Base-by-base conservation (phyloP, 2,329 filamentous ascomycete genomes). In the Neonectria ditissima region DNA sequence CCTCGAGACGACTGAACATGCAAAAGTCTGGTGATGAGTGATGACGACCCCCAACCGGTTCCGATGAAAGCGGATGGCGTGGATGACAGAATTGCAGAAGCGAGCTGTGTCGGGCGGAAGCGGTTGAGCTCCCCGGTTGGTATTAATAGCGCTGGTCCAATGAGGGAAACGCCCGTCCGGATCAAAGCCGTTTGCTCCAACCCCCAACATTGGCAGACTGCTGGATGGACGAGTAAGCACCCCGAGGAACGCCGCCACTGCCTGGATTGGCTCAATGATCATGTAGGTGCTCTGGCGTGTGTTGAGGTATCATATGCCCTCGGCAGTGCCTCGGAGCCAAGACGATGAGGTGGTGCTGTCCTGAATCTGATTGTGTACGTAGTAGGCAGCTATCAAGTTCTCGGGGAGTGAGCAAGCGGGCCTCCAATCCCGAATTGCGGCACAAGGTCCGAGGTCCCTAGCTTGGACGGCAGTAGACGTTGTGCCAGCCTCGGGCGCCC, bases 271-370 rank as follows among this genome's bases (percentile, higher is more conserved):
- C 47, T 63, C 50, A 51, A 34, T 44, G 41, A 32, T 24, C 44
- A 52, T 37, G 55, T 39, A 47, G 48, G 24, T 65, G 59, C 37
- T 60, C 50, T 44, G 58, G 52, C 59, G 51, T 68, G 58, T 57
- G 62, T 58, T 57, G 54, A 65, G 60, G 48, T 68, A 65, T 71
- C 64, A 68, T 68, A 65, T 68, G 65, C 65, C 65, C 41, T 70
- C 71, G 68, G 68, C 68, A 70, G 63, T 69, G 71, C 65, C 64
- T 73, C 71, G 69, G 67, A 62, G 65, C 50, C 44, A 55, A 56
- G 44, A 56, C 43, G 53, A 65, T 58, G 58, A 52, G 50, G 55
- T 57, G 53, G 55, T 62, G 63, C 53, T 65, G 62, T 50, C n/a
- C 18, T 55, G 47, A 57, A 47, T 61, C 37, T 55, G 58, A 60